These are phyloP conservation scores for Fusarium torulosum DNA, from an alignment of 2,329 filamentous ascomycete genomes.

Conservation along the genomic window DNA sequence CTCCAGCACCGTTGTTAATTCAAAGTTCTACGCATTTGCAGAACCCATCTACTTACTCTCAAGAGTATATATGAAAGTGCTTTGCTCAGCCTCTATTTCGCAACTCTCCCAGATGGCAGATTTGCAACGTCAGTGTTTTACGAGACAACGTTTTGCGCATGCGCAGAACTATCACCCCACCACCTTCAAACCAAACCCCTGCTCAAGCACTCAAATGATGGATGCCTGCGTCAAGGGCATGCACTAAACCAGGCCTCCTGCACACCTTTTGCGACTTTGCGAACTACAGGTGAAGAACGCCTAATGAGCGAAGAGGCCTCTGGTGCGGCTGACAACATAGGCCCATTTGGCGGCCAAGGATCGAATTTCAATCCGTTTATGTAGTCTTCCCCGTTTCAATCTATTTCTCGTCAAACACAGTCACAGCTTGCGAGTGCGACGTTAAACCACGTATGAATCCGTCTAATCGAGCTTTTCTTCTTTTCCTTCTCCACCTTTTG, in stretches of 20 bases:
- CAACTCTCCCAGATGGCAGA: neutral
- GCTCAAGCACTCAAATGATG: neutral
- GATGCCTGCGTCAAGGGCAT: neutral
- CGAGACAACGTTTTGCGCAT: slow-evolving; percentile 3
- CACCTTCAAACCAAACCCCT: neutral
- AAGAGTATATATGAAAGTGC: neutral
- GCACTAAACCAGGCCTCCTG: neutral
- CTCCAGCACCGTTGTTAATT: neutral
- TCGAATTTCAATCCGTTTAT: neutral
- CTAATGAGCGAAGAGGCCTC: neutral
- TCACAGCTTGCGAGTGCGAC: neutral
- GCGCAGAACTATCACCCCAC: slow-evolving; percentile 5
- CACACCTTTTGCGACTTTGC: slow-evolving; percentile 1
- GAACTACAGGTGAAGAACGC: slow-evolving; percentile 9
- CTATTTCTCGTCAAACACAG: no score
- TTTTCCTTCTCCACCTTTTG: neutral
- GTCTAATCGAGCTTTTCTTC: neutral
- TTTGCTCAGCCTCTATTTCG: neutral
- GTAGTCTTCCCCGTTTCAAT: neutral
- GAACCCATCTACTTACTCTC: fast-evolving
- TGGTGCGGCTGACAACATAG: neutral
- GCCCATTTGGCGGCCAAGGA: neutral
- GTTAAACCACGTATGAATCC: neutral
- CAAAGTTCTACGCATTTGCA: neutral
- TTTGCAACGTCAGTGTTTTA: neutral